A percentile compares a stretch with the other conserved stretches of the same genome.
phyloP scores from a whole-genome alignment of 768 basidiomycete species.

The Leccinum subgranulosum region DNA sequence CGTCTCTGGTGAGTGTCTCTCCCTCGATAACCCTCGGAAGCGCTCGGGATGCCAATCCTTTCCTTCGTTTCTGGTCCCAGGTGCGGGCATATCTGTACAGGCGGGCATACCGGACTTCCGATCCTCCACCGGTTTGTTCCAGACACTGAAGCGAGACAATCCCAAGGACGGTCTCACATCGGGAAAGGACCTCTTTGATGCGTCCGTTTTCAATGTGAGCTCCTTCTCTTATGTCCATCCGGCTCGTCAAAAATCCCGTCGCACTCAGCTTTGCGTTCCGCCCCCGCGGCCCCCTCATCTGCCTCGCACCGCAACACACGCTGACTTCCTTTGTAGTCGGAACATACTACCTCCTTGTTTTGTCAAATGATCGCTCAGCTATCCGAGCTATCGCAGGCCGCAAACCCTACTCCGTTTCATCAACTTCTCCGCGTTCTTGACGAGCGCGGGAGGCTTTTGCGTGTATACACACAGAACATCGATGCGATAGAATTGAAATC shows the following conservation, averaged over 20 bases:
- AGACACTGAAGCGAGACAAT: slow-evolving; percentile 73
- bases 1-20: slow-evolving; percentile 64
- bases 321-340: slow-evolving; percentile 49
- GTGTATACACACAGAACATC: slow-evolving; percentile 94
- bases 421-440: slow-evolving; percentile 70
- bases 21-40: slow-evolving; percentile 11
- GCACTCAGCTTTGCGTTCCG: not conserved
- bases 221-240: not conserved
- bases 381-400: slow-evolving; percentile 66
- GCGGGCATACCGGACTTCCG: slow-evolving; percentile 91
- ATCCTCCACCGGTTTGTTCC: slow-evolving; percentile 77
- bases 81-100: slow-evolving; percentile 85
- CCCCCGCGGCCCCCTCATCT: not conserved
- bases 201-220: slow-evolving; percentile 81
- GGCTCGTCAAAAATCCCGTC: not conserved
- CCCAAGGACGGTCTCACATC: slow-evolving; percentile 66
- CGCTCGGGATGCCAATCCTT: slow-evolving; percentile 1
- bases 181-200: slow-evolving; percentile 88
- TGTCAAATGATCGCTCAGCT: slow-evolving; percentile 89
- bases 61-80: slow-evolving; percentile 34
- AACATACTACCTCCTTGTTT: slow-evolving; percentile 70
- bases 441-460: slow-evolving; percentile 68
- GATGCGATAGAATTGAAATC: slow-evolving; percentile 84
- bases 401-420: slow-evolving; percentile 82
- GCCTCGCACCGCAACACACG: slow-evolving; percentile 2